Evolutionary conservation across 441 rosid genomes (phyloP).

Genomic region (Jatropha multifida): DNA sequence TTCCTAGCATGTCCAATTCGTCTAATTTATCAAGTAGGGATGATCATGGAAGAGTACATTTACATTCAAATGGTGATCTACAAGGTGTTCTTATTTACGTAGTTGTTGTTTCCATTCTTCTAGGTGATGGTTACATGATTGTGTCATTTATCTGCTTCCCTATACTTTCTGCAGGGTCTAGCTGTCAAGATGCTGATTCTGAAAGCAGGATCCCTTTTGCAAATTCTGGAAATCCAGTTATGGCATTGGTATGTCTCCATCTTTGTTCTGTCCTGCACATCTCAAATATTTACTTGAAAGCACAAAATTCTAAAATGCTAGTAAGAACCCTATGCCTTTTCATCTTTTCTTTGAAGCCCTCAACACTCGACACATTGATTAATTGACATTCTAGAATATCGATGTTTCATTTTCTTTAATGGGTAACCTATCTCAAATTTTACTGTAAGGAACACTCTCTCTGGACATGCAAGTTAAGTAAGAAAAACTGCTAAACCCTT

Average conservation of each 20-base stretch:
- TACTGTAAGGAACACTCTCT: not conserved
- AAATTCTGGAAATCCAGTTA: slow-evolving; percentile 83
- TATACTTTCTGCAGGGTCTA: slow-evolving; percentile 40
- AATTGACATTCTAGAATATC: not conserved
- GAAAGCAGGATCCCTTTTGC: slow-evolving; percentile 77
- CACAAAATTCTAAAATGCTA: not conserved
- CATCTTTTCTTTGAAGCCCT: not conserved
- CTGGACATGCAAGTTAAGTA: too few relatives aligned
- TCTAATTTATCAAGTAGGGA: slow-evolving; percentile 49
- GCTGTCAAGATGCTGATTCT: slow-evolving; percentile 46
- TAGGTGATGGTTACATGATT: slow-evolving; percentile 6
- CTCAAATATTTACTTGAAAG: slow-evolving; percentile 12
- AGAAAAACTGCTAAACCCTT: not conserved
- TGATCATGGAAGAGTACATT: slow-evolving; percentile 38
- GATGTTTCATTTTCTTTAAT: not conserved
- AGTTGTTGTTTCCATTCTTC: slow-evolving; percentile 15
- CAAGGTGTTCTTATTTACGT: slow-evolving; percentile 36
- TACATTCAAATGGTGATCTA: slow-evolving; percentile 53
- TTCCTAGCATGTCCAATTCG: slow-evolving; percentile 48
- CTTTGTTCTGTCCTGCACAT: not conserved
- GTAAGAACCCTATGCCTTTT: not conserved
- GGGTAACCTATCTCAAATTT: not conserved
- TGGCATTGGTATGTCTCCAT: slow-evolving; percentile 69
- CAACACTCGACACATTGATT: not conserved
- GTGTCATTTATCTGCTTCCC: slow-evolving; percentile 18